Conservation (phyloP, 306 rosid species). For the Dalbergia cultrata region DNA sequence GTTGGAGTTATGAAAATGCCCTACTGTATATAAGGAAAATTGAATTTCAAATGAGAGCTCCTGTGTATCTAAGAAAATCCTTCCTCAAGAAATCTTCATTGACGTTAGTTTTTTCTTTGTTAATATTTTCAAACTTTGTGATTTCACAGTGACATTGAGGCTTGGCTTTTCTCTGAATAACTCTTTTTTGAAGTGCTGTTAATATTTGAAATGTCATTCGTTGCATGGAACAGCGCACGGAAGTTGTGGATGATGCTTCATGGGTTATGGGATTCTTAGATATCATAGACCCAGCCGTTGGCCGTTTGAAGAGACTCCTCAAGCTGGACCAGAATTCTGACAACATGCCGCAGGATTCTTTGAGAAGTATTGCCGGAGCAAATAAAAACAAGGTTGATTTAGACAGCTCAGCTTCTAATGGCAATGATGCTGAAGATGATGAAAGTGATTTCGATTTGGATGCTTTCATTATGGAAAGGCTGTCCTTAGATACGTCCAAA, state of each 20-base stretch:
- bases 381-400: conserved; percentile 46
- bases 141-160: neutral
- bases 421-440: conserved; percentile 37
- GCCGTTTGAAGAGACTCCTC: conserved; percentile 76
- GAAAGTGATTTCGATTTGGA: conserved; percentile 74
- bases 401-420: conserved; percentile 38
- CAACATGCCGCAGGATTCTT: conserved; percentile 44
- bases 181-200: conserved; percentile 4
- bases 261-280: conserved; percentile 95
- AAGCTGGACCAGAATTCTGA: conserved; percentile 66
- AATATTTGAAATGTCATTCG: conserved; percentile 32
- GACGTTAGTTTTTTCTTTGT: neutral
- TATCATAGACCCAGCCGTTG: conserved; percentile 91
- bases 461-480: conserved; percentile 64
- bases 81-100: conserved; percentile 10
- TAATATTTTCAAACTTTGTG: neutral
- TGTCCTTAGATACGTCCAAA: conserved; percentile 73
- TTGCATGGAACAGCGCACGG: conserved; percentile 77
- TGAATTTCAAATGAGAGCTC: neutral
- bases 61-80: neutral
- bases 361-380: conserved; percentile 46
- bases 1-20: conserved; percentile 31
- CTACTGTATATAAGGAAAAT: neutral
- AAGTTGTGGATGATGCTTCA: conserved; percentile 95
- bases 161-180: conserved; percentile 21